Evolutionary conservation across 805 yeast species (phyloP), one percentile per base, ranked within the genome.

Genomic region (Lachancea waltii): DNA sequence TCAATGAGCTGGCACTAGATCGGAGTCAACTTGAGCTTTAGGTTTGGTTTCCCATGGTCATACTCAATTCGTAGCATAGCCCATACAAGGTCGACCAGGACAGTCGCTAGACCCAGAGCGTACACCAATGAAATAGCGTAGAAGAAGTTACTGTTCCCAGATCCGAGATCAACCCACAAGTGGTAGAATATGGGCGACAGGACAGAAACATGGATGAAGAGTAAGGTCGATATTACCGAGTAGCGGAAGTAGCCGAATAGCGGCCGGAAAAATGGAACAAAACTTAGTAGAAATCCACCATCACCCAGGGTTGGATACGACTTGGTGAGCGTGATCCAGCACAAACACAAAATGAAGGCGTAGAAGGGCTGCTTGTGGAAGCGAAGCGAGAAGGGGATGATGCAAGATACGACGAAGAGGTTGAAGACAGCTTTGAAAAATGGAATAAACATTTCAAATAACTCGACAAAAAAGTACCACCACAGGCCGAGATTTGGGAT

Each of bases 381-480:
- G 47, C 95, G 69, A 9, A 85, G 52, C 0, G 95, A 73, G 14
- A 90, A 50, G 11, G 97, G 97, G 2, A 83, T 43, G 3, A 80
- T 68, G 56, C 84, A 83, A 2, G 80, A 64, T 14, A 77, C 66
- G 11, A 78, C 62, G 61, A 79, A 86, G 32, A 89, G 53, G 52
- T 87, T 89, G 75, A 89, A 92, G 15, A 87, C 80, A 8, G 86
- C 79, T 27, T 80, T 64, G 67, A 84, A 92, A 53, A 92, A 87
- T 15, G 85, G 78, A 20, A 81, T 72, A 69, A 90, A 92, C 55
- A 79, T 83, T 39, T 82, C 92, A 63, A 92, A 92, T 77, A 92
- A 84, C 61, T 92, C 98, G 29, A 90, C 83, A 67, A 92, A 92
- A 51, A 89, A 79, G 65, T 92, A 92, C 99, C 99, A 92, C 99